Base-by-base conservation (phyloP, 139 green algal genomes). In the Chlamydomonas sphaeroides region DNA sequence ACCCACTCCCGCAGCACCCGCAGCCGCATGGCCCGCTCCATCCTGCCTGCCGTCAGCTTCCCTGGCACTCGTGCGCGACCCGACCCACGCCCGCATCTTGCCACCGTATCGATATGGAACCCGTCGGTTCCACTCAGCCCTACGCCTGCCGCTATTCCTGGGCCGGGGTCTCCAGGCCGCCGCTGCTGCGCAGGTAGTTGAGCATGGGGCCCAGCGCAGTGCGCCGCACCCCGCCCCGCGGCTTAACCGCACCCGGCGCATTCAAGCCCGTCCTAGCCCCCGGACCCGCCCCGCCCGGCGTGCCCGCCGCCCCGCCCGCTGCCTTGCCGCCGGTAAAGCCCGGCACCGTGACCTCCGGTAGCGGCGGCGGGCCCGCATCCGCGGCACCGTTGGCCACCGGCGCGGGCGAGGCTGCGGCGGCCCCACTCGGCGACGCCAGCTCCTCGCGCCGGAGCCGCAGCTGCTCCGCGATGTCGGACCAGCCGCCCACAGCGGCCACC, bases 381-480 rank as follows among this genome's bases (percentile, higher is more conserved):
- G 28, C n/a, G 23, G 65, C 15, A 1, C 56, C 21, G 1, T 25
- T 32, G 10, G 65, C 45, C 51, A 35, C 23, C 33, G 23, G 32
- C 72, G 25, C 8, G 0, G 48, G 32, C 32, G 56, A 38, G 20
- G 25, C 20, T 17, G 68, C 32, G 30, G 17, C 18, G 68, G 11
- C 67, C 26, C 20, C 30, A 35, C 7, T 56, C 5, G 26, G 7
- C 35, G 15, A 42, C 7, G 32, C 71, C 33, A 82, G 42, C 75
- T 72, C 61, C n/a, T 49, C 6, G 11, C 75, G 41, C n/a, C 63
- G 32, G 21, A 32, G 62, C 62, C 75, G 75, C 61, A 82, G 62
- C 42, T 82, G 61, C 20, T 63, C 75, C 0, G 75, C 75, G 32
- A 82, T 72, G 62, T 73, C 75, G 26, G 41, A 61, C 75, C 75